Evolutionary conservation across 345 rosid species (phyloP).

Genomic region (Salix exigua): DNA sequence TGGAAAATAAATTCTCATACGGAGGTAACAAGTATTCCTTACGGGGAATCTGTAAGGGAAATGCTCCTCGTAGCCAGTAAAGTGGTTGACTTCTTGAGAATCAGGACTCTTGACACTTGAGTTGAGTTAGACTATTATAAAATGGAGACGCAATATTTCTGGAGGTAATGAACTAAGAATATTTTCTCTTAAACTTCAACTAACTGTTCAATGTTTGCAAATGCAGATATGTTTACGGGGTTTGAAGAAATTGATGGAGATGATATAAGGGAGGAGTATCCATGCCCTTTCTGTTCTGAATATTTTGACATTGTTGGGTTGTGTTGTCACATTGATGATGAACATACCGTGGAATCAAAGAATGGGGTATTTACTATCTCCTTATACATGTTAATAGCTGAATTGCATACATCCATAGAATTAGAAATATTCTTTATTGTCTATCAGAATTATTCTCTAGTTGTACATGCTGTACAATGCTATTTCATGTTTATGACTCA

Average conservation of each 20-base stretch:
- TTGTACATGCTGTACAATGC: neutral
- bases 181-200: constrained; percentile 1
- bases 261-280: constrained; percentile 85
- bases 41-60: neutral
- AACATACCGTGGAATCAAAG: constrained; percentile 77
- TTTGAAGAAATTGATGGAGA: constrained; percentile 87
- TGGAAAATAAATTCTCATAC: neutral
- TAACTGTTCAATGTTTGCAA: constrained; percentile 12
- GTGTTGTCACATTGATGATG: constrained; percentile 90
- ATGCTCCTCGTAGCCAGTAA: neutral
- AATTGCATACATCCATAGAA: neutral
- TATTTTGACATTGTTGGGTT: constrained; percentile 82
- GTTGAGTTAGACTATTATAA: neutral
- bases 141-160: neutral
- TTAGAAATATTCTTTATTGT: neutral
- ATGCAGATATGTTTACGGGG: constrained; percentile 74
- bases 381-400: neutral
- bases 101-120: neutral
- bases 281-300: constrained; percentile 92
- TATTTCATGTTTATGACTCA: neutral
- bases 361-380: constrained; percentile 62
- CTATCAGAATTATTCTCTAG: neutral
- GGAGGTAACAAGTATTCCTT: neutral
- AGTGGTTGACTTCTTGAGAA: neutral
- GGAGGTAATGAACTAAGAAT: neutral